Evolutionary conservation across 2,329 filamentous ascomycete genomes (phyloP), one percentile per base, ranked within the genome.

Genomic region (Eurotiales sp.): DNA sequence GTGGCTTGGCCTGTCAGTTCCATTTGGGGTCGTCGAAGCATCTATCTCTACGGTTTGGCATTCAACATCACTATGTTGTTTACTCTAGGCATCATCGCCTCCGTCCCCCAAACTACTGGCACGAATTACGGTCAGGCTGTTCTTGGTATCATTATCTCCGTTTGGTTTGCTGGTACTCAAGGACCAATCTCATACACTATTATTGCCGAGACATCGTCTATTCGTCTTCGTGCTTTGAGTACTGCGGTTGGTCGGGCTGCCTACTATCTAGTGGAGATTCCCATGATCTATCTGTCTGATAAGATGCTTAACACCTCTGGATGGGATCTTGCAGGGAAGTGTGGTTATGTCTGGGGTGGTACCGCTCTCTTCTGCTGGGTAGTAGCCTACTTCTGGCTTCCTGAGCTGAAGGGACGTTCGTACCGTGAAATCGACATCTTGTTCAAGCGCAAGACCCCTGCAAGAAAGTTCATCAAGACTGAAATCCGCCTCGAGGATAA

Each of bases 121-220:
- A 68, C 65, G 0, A 53, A 52, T 22, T 63, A 58, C 52, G 56
- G 57, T 58, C 68, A 52, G 2, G 77, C 75, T 2, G 68, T 71
- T 3, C 61, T 81, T 51, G 71, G 80, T 25, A 74, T 83, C 50
- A 58, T 78, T 42, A 81, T 77, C 60, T 78, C 77, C 0, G 78
- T 82, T 42, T 69, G 76, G 3, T 83, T 81, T 60, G 77, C 77
- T 56, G 71, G 77, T 50, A 77, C 77, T 1, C 72, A 81, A 12
- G 80, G 79, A 0, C 79, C 79, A 0, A 73, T 80, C 8, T 75
- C 75, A 7, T 82, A 80, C 62, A 72, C 74, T 1, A 65, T 82
- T 36, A 67, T 80, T 12, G 72, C 78, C 0, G 79, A 82, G 57
- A 71, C 77, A 3, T 78, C 77, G 0, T 80, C 78, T 0, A 76